phyloP scores from a whole-genome alignment of 2,329 filamentous ascomycete genomes.

The Macroventuria anomochaeta region DNA sequence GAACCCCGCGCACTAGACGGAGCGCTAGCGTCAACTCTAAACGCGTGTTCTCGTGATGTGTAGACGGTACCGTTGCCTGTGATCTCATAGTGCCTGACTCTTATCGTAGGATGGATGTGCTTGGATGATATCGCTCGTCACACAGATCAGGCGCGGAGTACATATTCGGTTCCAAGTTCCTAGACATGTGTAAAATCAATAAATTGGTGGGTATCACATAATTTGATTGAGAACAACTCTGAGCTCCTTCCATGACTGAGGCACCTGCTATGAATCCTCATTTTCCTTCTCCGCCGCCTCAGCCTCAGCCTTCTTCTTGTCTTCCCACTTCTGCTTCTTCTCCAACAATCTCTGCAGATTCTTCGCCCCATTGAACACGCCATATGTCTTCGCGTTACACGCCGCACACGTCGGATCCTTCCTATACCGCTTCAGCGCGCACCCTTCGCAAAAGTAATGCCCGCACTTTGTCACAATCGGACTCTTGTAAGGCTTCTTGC shows the following conservation, averaged over 20 bases:
- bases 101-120: too few relatives aligned
- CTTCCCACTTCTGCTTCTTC: conserved; percentile 69
- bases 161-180: too few relatives aligned
- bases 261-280: conserved; percentile 9
- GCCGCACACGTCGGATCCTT: conserved; percentile 87
- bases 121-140: too few relatives aligned
- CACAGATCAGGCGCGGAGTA: too few relatives aligned
- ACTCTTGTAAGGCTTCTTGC: conserved; percentile 75
- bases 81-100: background rate
- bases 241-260: background rate
- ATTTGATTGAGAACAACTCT: background rate
- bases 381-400: conserved; percentile 83
- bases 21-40: conserved; percentile 4
- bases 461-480: conserved; percentile 89
- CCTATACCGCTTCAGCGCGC: conserved; percentile 83
- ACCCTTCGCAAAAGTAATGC: conserved; percentile 94
- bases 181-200: background rate
- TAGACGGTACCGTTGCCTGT: too few relatives aligned
- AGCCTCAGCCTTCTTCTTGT: conserved; percentile 63
- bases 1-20: conserved; percentile 9
- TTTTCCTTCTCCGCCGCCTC: conserved; percentile 52
- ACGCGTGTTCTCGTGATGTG: conserved; percentile 18
- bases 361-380: conserved; percentile 89
- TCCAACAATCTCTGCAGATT: conserved; percentile 81
- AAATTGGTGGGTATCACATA: conserved; percentile 7